A percentile compares a stretch with the other conserved stretches of the same genome.
Evolutionary conservation across 305 asterid genomes (phyloP).

Genomic region (Withania somnifera): DNA sequence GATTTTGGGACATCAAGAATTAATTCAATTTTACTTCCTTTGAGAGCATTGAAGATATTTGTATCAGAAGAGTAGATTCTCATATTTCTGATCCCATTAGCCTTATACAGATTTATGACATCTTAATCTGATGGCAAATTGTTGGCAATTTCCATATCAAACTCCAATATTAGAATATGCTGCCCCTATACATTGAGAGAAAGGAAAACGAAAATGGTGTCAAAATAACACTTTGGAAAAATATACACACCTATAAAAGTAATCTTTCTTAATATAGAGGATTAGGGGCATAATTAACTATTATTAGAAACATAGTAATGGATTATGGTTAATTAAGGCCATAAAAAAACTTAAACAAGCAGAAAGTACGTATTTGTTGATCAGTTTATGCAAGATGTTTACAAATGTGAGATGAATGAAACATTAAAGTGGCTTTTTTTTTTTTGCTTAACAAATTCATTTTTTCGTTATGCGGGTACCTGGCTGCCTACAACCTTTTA

Average conservation of each 20-base stretch:
- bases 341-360: not conserved
- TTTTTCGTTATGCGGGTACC: too few relatives aligned
- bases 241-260: not conserved
- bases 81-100: not conserved
- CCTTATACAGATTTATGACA: slow-evolving; percentile 15
- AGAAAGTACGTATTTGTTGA: not conserved
- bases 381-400: not conserved
- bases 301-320: not conserved
- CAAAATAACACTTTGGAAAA: not conserved
- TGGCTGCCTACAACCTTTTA: too few relatives aligned
- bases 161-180: slow-evolving; percentile 2
- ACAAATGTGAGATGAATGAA: not conserved
- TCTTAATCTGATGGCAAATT: not conserved
- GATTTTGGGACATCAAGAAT: slow-evolving; percentile 27
- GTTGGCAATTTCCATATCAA: not conserved
- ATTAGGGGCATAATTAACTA: not conserved
- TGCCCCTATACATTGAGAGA: not conserved
- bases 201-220: not conserved
- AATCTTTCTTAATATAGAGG: not conserved
- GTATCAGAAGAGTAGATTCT: slow-evolving; percentile 16
- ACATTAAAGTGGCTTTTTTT: not conserved
- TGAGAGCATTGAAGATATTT: slow-evolving; percentile 16
- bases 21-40: slow-evolving; percentile 23
- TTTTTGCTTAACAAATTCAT: too few relatives aligned
- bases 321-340: not conserved